A percentile compares a stretch with the other conserved stretches of the same genome.
Conservation (phyloP, 2,329 filamentous ascomycete species). For the Calonectria hongkongensis region DNA sequence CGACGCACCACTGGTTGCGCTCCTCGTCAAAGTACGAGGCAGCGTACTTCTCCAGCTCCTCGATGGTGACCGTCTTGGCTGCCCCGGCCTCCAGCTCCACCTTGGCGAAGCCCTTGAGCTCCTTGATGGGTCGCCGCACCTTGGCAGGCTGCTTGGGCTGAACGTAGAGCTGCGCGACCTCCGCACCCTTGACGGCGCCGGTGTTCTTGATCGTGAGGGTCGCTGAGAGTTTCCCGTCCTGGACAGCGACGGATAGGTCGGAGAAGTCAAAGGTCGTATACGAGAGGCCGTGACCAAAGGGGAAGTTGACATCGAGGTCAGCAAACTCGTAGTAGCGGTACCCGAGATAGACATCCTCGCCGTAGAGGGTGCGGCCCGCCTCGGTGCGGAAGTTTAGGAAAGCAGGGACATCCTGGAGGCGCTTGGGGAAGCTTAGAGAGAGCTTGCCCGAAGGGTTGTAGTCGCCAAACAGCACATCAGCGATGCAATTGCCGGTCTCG, state of each 20-base stretch:
- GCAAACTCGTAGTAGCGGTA: slow-evolving; percentile 87
- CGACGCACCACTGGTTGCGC: slow-evolving; percentile 78
- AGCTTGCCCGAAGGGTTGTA: slow-evolving; percentile 85
- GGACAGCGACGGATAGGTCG: slow-evolving; percentile 67
- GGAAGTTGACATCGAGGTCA: slow-evolving; percentile 80
- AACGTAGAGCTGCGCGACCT: slow-evolving; percentile 76
- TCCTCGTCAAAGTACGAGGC: slow-evolving; percentile 83
- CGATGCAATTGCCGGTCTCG: slow-evolving; percentile 87
- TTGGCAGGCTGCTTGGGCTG: slow-evolving; percentile 70
- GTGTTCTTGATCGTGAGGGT: slow-evolving; percentile 76
- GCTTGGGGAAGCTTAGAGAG: slow-evolving; percentile 82
- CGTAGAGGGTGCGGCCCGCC: slow-evolving; percentile 82
- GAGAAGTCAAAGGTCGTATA: slow-evolving; percentile 82
- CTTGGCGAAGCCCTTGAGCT: slow-evolving; percentile 81
- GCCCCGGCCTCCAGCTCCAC: slow-evolving; percentile 77
- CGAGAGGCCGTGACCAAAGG: slow-evolving; percentile 87
- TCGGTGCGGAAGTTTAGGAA: slow-evolving; percentile 85
- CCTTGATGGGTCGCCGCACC: slow-evolving; percentile 75
- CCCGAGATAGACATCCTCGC: slow-evolving; percentile 87
- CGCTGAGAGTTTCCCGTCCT: slow-evolving; percentile 68
- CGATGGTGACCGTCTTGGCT: slow-evolving; percentile 73
- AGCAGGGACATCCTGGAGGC: slow-evolving; percentile 82
- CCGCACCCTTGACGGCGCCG: slow-evolving; percentile 71
- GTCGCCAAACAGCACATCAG: slow-evolving; percentile 84
- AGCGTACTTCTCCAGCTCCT: slow-evolving; percentile 77